Percentiles rank a stretch among this genome's conserved stretches.
Conservation (phyloP, 306 rosid genomes). For the Quercus cerris region DNA sequence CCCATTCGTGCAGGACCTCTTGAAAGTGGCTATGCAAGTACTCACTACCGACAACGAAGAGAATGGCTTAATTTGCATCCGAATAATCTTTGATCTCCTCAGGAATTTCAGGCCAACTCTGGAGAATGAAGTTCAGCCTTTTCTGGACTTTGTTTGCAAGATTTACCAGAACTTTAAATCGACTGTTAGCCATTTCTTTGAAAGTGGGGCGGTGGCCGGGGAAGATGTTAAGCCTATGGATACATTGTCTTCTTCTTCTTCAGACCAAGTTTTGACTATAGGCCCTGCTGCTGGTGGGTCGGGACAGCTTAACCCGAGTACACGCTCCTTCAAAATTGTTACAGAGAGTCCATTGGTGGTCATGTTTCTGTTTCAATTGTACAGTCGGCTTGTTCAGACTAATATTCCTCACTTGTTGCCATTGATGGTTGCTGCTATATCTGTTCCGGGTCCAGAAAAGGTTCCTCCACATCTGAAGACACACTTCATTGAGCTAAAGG, state of each 20-base stretch:
- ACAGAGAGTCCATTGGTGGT: slow-evolving; percentile 98
- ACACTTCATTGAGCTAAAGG: slow-evolving; percentile 88
- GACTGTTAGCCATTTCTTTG: slow-evolving; percentile 91
- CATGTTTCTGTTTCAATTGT: slow-evolving; percentile 94
- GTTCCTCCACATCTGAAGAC: slow-evolving; percentile 77
- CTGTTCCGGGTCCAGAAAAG: slow-evolving; percentile 95
- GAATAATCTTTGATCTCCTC: slow-evolving; percentile 90
- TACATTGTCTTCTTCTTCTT: slow-evolving; percentile 37
- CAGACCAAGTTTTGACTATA: slow-evolving; percentile 49
- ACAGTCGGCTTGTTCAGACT: slow-evolving; percentile 88
- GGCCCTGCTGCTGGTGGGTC: slow-evolving; percentile 49
- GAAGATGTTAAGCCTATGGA: slow-evolving; percentile 85
- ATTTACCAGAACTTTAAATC: slow-evolving; percentile 81
- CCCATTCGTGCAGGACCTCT: slow-evolving; percentile 93
- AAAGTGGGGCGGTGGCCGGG: slow-evolving; percentile 47
- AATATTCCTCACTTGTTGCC: slow-evolving; percentile 94
- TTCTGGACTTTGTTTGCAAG: slow-evolving; percentile 88
- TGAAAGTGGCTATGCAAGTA: slow-evolving; percentile 94
- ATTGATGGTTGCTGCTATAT: slow-evolving; percentile 95
- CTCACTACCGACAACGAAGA: slow-evolving; percentile 94
- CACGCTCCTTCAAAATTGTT: slow-evolving; percentile 88
- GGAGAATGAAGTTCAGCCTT: slow-evolving; percentile 93
- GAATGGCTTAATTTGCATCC: slow-evolving; percentile 82
- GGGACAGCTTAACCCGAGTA: slow-evolving; percentile 85
- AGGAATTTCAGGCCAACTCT: slow-evolving; percentile 89